Evolutionary conservation across 1,139 yeast genomes (phyloP).

Genomic region (Waltiozyma sp.): DNA sequence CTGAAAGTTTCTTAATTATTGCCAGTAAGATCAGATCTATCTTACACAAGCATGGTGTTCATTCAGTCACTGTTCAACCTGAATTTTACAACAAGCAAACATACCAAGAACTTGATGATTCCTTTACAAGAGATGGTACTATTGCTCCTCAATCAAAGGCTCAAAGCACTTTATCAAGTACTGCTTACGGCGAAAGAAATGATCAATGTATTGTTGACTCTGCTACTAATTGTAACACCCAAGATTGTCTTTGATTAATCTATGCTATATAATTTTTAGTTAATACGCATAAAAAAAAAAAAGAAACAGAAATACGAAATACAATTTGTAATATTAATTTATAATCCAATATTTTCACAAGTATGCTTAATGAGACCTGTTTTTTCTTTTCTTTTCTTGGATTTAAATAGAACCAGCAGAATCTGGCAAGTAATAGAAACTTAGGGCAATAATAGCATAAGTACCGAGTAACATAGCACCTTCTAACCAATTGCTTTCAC

Average conservation of each 20-base stretch:
- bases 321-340: no score
- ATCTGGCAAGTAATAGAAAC: constrained; percentile 58
- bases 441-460: constrained; percentile 75
- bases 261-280: no score
- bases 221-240: not conserved
- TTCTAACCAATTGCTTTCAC: constrained; percentile 94
- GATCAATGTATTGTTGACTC: not conserved
- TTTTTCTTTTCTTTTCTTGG: no score
- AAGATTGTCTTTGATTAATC: not conserved
- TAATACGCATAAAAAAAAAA: no score
- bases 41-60: constrained; percentile 77
- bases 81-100: constrained; percentile 39
- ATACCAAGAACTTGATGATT: constrained; percentile 24
- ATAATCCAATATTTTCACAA: no score
- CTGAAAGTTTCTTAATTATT: constrained; percentile 57
- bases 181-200: not conserved
- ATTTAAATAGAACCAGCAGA: not conserved
- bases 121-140: not conserved
- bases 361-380: no score
- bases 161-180: not conserved
- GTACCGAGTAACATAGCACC: constrained; percentile 87
- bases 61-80: constrained; percentile 92
- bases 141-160: not conserved
- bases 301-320: no score
- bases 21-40: constrained; percentile 72